A percentile compares a stretch with the other conserved stretches of the same genome.
Evolutionary conservation across 1,284 basidiomycete species (phyloP).

Genomic region (Apiotrichum veenhuisii): DNA sequence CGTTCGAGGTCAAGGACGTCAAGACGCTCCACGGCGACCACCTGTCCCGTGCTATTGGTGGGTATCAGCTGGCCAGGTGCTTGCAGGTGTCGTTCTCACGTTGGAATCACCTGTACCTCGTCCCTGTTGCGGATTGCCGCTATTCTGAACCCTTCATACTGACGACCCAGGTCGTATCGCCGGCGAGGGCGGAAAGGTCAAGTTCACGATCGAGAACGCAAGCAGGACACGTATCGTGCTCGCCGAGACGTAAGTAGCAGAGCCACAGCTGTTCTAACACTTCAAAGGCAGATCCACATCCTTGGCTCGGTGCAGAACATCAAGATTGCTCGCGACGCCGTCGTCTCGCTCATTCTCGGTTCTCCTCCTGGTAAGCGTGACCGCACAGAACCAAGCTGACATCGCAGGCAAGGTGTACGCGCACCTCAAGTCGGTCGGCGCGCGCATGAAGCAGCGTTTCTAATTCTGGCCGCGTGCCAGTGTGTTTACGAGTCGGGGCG

Average conservation of each 20-base stretch:
- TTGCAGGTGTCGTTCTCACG: background rate
- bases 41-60: constrained; percentile 89
- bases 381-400: constrained; percentile 1
- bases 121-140: too few species aligned
- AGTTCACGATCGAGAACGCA: constrained; percentile 97
- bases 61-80: constrained; percentile 30
- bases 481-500: background rate
- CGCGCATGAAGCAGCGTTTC: constrained; percentile 82
- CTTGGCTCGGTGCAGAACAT: constrained; percentile 69
- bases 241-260: constrained; percentile 79
- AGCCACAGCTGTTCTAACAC: background rate
- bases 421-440: constrained; percentile 81
- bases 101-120: background rate
- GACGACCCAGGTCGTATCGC: constrained; percentile 77
- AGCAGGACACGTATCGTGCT: constrained; percentile 93
- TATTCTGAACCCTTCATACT: background rate
- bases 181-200: constrained; percentile 95
- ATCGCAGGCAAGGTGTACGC: constrained; percentile 78
- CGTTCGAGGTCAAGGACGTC: constrained; percentile 98
- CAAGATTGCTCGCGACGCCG: constrained; percentile 91
- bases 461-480: constrained; percentile 23
- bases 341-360: constrained; percentile 91
- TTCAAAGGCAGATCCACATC: constrained; percentile 55
- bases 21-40: constrained; percentile 98
- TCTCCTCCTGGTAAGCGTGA: constrained; percentile 71